phyloP scores from a whole-genome alignment of 768 basidiomycete genomes.

The Lactifluus volemus region DNA sequence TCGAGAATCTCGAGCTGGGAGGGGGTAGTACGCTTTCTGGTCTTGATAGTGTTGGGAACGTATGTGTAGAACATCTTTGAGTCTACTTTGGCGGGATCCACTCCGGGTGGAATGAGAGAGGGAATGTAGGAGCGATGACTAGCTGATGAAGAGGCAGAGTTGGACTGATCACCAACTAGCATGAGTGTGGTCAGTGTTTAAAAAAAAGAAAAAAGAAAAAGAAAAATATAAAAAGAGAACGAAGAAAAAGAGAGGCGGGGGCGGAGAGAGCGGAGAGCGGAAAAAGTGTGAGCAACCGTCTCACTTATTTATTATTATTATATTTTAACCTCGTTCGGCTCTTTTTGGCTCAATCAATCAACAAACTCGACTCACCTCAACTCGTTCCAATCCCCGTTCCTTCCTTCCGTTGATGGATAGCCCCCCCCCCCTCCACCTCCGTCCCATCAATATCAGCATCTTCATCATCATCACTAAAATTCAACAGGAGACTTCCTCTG shows the following conservation, averaged over 20 bases:
- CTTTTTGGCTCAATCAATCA: too few species aligned
- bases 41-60: constrained; percentile 89
- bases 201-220: background rate
- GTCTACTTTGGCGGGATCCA: constrained; percentile 65
- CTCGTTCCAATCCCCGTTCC: background rate
- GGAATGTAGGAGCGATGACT: constrained; percentile 31
- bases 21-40: constrained; percentile 82
- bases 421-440: too few species aligned
- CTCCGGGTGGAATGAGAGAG: constrained; percentile 39
- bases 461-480: too few species aligned
- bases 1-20: constrained; percentile 88
- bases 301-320: background rate
- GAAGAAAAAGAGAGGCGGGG: too few species aligned
- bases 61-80: constrained; percentile 84
- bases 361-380: background rate
- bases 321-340: background rate
- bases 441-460: too few species aligned
- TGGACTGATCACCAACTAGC: constrained; percentile 10
- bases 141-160: background rate
- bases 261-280: too few species aligned
- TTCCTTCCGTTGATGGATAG: too few species aligned
- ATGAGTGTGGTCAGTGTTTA: background rate
- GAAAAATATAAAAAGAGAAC: too few species aligned
- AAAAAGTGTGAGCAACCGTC: background rate
- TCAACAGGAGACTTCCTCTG: too few species aligned